Percentiles rank a stretch among this genome's conserved stretches.
Evolutionary conservation across 2,329 filamentous ascomycete genomes (phyloP).

Genomic region (Botrytis paeoniae): DNA sequence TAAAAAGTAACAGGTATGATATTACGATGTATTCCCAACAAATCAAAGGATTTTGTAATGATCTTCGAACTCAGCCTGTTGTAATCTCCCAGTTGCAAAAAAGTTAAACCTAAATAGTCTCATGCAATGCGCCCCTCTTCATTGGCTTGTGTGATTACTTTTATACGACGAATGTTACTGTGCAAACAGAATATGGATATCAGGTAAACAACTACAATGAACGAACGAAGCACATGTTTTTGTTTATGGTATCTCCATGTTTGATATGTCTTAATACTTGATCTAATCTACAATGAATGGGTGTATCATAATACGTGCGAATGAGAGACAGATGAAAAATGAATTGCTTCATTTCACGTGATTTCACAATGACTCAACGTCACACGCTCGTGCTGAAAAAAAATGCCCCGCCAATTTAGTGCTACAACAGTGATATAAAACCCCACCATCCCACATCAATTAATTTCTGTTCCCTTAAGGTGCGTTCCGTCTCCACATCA

Average conservation of each 20-base stretch:
- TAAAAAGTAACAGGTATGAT: background rate
- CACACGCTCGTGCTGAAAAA: background rate
- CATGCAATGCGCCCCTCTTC: background rate
- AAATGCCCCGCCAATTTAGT: conserved; percentile 15
- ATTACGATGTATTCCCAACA: background rate
- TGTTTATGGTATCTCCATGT: background rate
- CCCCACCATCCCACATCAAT: conserved; percentile 10
- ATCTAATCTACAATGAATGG: background rate
- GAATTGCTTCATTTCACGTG: conserved; percentile 3
- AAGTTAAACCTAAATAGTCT: background rate
- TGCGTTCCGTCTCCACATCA: conserved; percentile 20
- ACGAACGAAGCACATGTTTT: background rate
- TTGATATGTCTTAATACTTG: background rate
- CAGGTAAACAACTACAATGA: background rate
- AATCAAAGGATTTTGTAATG: background rate
- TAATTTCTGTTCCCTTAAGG: conserved; percentile 21
- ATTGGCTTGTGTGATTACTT: conserved; percentile 5
- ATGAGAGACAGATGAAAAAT: background rate
- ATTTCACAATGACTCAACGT: conserved; percentile 2
- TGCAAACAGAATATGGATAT: background rate
- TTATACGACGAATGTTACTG: background rate
- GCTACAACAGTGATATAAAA: conserved; percentile 14
- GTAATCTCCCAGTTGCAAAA: background rate
- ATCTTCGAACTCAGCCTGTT: background rate
- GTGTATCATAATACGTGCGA: background rate